These are phyloP conservation scores for Pichia sporocuriosa DNA, from an alignment of 805 yeast genomes.

Conservation along the genomic window DNA sequence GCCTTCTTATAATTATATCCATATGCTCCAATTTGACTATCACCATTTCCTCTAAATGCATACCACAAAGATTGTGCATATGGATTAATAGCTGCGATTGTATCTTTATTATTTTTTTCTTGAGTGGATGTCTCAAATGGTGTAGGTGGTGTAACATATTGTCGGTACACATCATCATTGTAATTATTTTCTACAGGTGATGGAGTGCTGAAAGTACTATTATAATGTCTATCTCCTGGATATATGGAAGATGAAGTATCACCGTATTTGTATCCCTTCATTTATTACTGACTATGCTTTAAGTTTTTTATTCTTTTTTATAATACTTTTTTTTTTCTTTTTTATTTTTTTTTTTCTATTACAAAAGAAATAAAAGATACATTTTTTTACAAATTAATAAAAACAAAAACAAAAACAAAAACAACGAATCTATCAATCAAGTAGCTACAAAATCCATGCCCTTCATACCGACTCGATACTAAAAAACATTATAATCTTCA, in stretches of 20 bases:
- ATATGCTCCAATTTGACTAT: constrained; percentile 29
- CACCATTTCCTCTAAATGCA: constrained; percentile 29
- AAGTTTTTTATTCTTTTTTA: too few species aligned
- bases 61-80: constrained; percentile 40
- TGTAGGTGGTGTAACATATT: constrained; percentile 15
- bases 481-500: neutral
- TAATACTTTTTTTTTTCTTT: neutral
- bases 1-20: constrained; percentile 12
- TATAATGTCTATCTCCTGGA: neutral
- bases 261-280: neutral
- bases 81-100: constrained; percentile 27
- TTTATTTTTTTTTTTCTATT: neutral
- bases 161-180: constrained; percentile 13
- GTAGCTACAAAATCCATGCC: neutral
- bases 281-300: too few species aligned
- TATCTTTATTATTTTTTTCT: neutral
- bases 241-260: constrained; percentile 10
- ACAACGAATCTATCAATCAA: neutral
- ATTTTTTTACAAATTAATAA: too few species aligned
- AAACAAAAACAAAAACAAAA: neutral
- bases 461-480: neutral
- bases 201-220: neutral
- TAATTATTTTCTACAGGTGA: neutral
- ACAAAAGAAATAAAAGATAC: too few species aligned
- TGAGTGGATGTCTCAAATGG: constrained; percentile 12